Evolutionary conservation across 306 rosid genomes (phyloP), one percentile per base, ranked within the genome.

Genomic region (Fagus crenata): DNA sequence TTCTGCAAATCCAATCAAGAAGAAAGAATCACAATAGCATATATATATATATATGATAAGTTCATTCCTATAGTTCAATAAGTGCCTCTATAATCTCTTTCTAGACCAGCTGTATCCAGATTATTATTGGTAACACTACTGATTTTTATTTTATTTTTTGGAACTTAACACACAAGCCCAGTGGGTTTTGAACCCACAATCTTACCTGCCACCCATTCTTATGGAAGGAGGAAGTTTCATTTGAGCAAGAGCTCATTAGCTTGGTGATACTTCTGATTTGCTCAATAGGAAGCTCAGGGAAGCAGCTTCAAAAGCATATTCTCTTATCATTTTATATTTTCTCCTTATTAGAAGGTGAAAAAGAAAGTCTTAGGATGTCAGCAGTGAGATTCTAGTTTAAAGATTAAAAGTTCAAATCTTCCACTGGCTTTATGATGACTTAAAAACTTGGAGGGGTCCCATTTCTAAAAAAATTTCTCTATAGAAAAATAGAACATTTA

Each of bases 1-100:
- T 60, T 87, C 7, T 32, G 77, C 67, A 74, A 17, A 51, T 46
- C 65, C 71, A 80, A 68, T 53, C 60, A 69, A 31, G 60, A 46
- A 36, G 32, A 49, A 22, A 8, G 28, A 3, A 54, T 14, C 41
- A 13, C 18, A 64, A 77, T 15, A 54, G 28, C 13, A 58, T 64
- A 22, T 22, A 22, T 22, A 22, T 22, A 22, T 22, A 22, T 22
- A 22, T 22, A 22, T 22, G 28, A 22, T 22, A 22, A 22, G 28
- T 22, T 22, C 28, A 22, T 22, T 22, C 28, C 28, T 22, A 22
- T 22, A 22, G 28, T 22, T 22, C 28, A 22, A 22, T 22, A 22
- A 22, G 39, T 41, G 32, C 35, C 60, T 75, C 13, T 2, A 75
- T 33, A 28, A 73, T 46, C 53, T 55, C 9, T n/a, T 33, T 73